Base-by-base conservation (phyloP, 2,329 filamentous ascomycete genomes). In the Penicillium sp. region DNA sequence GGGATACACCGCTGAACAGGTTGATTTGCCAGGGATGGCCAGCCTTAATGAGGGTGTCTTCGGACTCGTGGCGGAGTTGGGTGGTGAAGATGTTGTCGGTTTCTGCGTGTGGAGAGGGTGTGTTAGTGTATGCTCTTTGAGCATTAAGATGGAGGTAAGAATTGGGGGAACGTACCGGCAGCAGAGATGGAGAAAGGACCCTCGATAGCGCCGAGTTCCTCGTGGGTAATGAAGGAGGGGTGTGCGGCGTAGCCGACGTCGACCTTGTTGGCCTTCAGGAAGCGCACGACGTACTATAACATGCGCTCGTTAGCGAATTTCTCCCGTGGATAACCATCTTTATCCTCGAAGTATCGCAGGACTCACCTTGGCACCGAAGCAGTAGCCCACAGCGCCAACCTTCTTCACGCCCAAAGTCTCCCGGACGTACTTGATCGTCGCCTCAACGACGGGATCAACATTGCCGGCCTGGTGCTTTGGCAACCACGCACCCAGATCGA, bases 211-310 rank as follows among this genome's bases (percentile, higher is more conserved):
- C 79, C 78, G 51, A 92, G 83, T 75, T 92, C 89, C 2, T 86
- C 84, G 61, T 86, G 79, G 5, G 85, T 81, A 34, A 95, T 85
- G 67, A 92, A 92, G 28, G 86, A 90, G 0, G 91, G 91, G 75
- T 95, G 91, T 1, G 90, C 91, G 17, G 86, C 77, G 76, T 83
- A 95, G 41, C 89, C 91, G 55, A 84, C 90, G 55, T 90, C 82
- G 65, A 94, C 82, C 62, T 79, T 75, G 63, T 86, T 86, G 58
- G 81, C 81, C 78, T 83, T 76, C 69, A 87, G 83, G 80, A 88
- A 89, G 43, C 92, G 86, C 55, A 83, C 82, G 37, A 91, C 85
- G 73, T 90, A 92, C 84, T 88, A 51, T 17, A 56, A 35, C 5
- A 12, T 51, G 50, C 15, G 22, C 37, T 25, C 15, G 34, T 41